These are phyloP conservation scores for Picochlorum sp. DNA, from an alignment of 139 green algal species.

Conservation along the genomic window DNA sequence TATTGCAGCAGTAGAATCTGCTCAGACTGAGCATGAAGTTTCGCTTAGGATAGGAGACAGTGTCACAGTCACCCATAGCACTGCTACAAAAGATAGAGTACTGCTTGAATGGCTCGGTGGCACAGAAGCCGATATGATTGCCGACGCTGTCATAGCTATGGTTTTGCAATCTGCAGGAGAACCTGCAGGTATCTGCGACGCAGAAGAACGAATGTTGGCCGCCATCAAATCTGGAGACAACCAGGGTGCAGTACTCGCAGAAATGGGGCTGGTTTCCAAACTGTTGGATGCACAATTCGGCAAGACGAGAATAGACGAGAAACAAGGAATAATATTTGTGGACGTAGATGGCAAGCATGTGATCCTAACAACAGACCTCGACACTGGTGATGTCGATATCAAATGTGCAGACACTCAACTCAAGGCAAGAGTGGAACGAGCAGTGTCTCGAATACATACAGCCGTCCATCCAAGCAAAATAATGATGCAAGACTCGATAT, in stretches of 20 bases:
- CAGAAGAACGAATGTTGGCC: conserved; percentile 34
- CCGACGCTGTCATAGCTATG: conserved; percentile 84
- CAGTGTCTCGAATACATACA: conserved; percentile 43
- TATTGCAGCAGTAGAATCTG: conserved; percentile 18
- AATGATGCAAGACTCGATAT: neutral
- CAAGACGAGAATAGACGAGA: conserved; percentile 34
- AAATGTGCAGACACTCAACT: conserved; percentile 51
- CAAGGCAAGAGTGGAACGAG: conserved; percentile 41
- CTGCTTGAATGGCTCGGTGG: conserved; percentile 89
- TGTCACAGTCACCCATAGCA: conserved; percentile 27
- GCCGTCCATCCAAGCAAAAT: conserved; percentile 34
- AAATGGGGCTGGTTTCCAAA: conserved; percentile 50
- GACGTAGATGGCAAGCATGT: conserved; percentile 42
- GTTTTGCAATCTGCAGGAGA: conserved; percentile 62
- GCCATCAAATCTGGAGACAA: conserved; percentile 32
- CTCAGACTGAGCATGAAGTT: neutral
- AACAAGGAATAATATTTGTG: conserved; percentile 35
- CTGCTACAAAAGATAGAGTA: conserved; percentile 21
- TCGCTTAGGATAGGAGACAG: conserved; percentile 25
- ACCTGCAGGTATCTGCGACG: conserved; percentile 30
- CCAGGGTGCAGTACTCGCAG: conserved; percentile 33
- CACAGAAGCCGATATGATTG: conserved; percentile 74
- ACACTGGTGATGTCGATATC: conserved; percentile 40
- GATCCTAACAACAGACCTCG: conserved; percentile 26
- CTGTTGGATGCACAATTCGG: conserved; percentile 73